Evolutionary conservation across 495 filamentous ascomycete genomes (phyloP), one percentile per base, ranked within the genome.

Genomic region (Podospora comata): DNA sequence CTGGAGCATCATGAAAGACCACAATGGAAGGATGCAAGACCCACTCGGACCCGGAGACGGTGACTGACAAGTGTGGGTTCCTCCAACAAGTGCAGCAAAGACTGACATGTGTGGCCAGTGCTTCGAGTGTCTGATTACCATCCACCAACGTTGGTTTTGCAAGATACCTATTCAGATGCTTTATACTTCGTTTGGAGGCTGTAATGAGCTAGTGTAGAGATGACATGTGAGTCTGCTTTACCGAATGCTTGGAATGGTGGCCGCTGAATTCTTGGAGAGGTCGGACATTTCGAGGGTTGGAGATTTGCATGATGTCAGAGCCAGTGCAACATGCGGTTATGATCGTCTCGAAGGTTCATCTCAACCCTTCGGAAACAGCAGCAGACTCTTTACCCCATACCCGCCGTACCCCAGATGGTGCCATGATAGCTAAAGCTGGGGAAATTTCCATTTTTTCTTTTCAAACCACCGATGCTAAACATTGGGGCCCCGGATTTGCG

Each of bases 401-500:
- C 55, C 55, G 7, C 30, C 30, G 55, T 15, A 58, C 39, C 39
- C 39, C 39, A 48, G 39, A 48, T 13, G 11, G 23, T 26, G 19
- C 55, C 18, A 58, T 48, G 39, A 48, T 48, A 16, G 39, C 3
- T 11, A 48, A 16, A 58, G n/a, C 23, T 58, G n/a, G 55, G 55
- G 55, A 58, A 19, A 58, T 7, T 19, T 58, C 55, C 55, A 19
- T 58, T 1, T 58, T 56, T 56, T 26, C 23, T 11, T 58, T 9
- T 20, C 18, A 19, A 4, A 58, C 55, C 55, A 23, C 55, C 23
- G 23, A 58, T 20, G 30, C 1, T 32, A 32, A 62, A 62, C 5
- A n/a, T 30, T 16, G 60, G 60, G 60, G 60, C 60, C 60, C 60
- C 60, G 18, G 60, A 62, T 62, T 62, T 5, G 20, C 23, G 27